Conservation (phyloP, 768 basidiomycete species). For the Mycena galopus region DNA sequence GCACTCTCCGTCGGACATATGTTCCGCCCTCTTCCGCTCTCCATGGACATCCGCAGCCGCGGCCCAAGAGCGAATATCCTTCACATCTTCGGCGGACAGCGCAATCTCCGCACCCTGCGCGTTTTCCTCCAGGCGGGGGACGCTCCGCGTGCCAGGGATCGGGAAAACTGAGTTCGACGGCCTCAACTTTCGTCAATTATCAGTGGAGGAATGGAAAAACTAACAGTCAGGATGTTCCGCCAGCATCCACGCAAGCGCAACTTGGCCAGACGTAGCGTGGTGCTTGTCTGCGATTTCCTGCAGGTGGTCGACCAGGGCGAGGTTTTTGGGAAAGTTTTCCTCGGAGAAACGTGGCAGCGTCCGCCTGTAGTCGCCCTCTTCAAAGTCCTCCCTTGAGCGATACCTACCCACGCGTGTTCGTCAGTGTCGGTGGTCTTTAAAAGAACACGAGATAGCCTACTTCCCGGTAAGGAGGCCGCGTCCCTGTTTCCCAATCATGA, state of each 20-base stretch:
- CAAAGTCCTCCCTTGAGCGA: constrained; percentile 53
- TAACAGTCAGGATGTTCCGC: constrained; percentile 34
- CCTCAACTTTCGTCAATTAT: neutral
- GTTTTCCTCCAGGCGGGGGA: constrained; percentile 53
- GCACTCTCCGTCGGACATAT: constrained; percentile 38
- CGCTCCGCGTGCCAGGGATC: constrained; percentile 46
- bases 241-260: constrained; percentile 42
- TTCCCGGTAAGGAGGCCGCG: constrained; percentile 53
- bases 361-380: constrained; percentile 48
- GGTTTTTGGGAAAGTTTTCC: constrained; percentile 61
- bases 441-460: constrained; percentile 38
- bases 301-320: constrained; percentile 51
- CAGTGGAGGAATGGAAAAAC: neutral
- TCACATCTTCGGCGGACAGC: constrained; percentile 42
- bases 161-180: constrained; percentile 37
- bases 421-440: constrained; percentile 4
- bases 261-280: constrained; percentile 49
- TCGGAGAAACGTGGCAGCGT: constrained; percentile 47
- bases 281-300: constrained; percentile 46
- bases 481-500: constrained; percentile 26
- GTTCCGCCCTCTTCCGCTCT: constrained; percentile 35
- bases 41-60: constrained; percentile 40
- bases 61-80: constrained; percentile 39
- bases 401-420: constrained; percentile 36
- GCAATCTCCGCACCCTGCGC: constrained; percentile 40